These are phyloP conservation scores for Fusarium chlamydosporum DNA, from an alignment of 2,329 filamentous ascomycete species.

Conservation along the genomic window DNA sequence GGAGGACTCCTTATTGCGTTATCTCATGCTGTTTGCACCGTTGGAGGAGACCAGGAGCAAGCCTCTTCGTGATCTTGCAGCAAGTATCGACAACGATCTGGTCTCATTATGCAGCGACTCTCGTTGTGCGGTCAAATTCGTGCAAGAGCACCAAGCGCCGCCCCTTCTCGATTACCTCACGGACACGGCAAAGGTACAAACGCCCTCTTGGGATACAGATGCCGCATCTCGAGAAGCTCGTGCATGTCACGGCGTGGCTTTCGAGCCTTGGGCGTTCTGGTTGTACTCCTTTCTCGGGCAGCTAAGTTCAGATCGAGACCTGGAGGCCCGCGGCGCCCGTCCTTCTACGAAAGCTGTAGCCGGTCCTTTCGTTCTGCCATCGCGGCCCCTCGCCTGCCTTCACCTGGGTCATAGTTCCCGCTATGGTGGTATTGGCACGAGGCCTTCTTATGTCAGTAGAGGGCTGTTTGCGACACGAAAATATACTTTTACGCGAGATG, in stretches of 20 bases:
- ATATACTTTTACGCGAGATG: conserved; percentile 54
- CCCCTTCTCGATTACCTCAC: conserved; percentile 55
- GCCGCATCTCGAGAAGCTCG: conserved; percentile 50
- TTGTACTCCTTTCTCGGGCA: conserved; percentile 59
- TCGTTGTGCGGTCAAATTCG: conserved; percentile 53
- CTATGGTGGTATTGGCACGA: conserved; percentile 53
- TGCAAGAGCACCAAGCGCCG: conserved; percentile 51
- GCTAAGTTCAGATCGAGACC: conserved; percentile 55
- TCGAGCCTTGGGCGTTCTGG: conserved; percentile 61
- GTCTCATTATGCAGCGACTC: conserved; percentile 54
- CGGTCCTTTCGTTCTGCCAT: conserved; percentile 58
- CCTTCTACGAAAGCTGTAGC: conserved; percentile 52
- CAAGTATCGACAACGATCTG: conserved; percentile 56
- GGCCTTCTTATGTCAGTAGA: conserved; percentile 56
- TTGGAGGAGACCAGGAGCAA: conserved; percentile 46
- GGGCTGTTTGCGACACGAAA: conserved; percentile 55
- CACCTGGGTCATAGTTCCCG: conserved; percentile 57
- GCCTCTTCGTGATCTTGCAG: conserved; percentile 49
- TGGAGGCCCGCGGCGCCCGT: conserved; percentile 44
- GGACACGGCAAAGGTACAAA: conserved; percentile 52
- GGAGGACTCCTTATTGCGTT: conserved; percentile 55
- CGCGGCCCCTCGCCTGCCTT: conserved; percentile 56
- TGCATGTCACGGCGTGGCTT: conserved; percentile 55
- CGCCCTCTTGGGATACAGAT: conserved; percentile 52
- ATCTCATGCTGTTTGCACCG: conserved; percentile 56